phyloP scores from a whole-genome alignment of 139 green algal species.

The Edaphochlamys debaryana region DNA sequence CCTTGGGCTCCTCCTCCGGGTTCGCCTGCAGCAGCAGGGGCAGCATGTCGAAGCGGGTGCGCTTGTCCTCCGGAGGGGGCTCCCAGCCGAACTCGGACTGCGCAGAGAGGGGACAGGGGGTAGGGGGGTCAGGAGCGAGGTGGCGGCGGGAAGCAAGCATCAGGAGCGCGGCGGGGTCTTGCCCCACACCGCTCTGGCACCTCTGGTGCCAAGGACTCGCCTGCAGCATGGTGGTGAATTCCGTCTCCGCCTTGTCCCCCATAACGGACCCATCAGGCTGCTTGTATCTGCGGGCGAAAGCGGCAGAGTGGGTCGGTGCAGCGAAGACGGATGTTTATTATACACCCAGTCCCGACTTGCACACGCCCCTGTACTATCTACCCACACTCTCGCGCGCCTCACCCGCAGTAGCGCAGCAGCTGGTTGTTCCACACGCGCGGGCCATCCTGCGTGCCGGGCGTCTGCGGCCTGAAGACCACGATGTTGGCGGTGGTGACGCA shows the following conservation, averaged over 20 bases:
- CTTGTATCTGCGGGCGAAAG: slow-evolving; percentile 34
- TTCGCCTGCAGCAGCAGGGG: slow-evolving; percentile 58
- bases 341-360: too few relatives aligned
- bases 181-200: too few relatives aligned
- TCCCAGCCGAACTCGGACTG: slow-evolving; percentile 53
- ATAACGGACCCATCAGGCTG: slow-evolving; percentile 12
- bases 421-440: slow-evolving; percentile 67
- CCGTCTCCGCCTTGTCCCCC: slow-evolving; percentile 46
- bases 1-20: slow-evolving; percentile 43
- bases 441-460: slow-evolving; percentile 47
- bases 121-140: too few relatives aligned
- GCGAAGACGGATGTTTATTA: too few relatives aligned
- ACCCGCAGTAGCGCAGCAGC: slow-evolving; percentile 45
- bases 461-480: slow-evolving; percentile 53
- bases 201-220: too few relatives aligned
- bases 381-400: too few relatives aligned
- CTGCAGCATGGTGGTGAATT: slow-evolving; percentile 56
- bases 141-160: too few relatives aligned
- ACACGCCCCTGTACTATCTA: too few relatives aligned
- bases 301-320: too few relatives aligned
- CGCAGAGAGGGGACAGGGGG: too few relatives aligned
- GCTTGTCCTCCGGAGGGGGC: slow-evolving; percentile 23
- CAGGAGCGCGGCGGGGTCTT: too few relatives aligned
- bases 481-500: slow-evolving; percentile 56
- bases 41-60: slow-evolving; percentile 48